Evolutionary conservation across 2,329 filamentous ascomycete genomes (phyloP).

Genomic region (Huntiella omanensis): DNA sequence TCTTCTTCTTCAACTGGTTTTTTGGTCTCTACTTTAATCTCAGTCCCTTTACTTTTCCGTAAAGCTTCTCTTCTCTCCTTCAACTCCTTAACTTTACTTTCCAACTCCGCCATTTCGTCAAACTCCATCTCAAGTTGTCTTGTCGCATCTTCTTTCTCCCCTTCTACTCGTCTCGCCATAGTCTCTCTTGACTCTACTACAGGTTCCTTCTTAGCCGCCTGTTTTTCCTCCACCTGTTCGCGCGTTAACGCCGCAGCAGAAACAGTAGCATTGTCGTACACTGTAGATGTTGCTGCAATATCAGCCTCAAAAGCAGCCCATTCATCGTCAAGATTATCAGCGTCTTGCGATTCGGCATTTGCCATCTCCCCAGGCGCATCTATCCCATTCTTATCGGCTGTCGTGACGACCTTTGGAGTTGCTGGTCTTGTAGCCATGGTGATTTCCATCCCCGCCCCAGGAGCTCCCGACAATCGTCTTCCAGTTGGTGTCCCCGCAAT

Average conservation of each 20-base stretch:
- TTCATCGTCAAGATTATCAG: constrained; percentile 48
- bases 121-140: constrained; percentile 59
- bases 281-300: constrained; percentile 32
- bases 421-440: constrained; percentile 45
- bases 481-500: too few relatives aligned
- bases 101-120: constrained; percentile 65
- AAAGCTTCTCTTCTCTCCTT: background rate
- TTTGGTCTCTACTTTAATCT: constrained; percentile 18
- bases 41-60: constrained; percentile 12
- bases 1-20: constrained; percentile 25
- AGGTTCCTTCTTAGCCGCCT: constrained; percentile 30
- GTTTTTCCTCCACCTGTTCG: constrained; percentile 39
- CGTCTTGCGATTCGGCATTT: constrained; percentile 5
- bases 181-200: constrained; percentile 20
- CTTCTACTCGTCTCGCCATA: constrained; percentile 26
- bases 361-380: background rate
- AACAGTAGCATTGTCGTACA: constrained; percentile 35
- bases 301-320: constrained; percentile 81
- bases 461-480: constrained; percentile 34
- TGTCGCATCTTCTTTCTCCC: constrained; percentile 58
- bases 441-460: constrained; percentile 37
- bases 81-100: constrained; percentile 40
- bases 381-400: constrained; percentile 3
- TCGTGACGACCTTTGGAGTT: constrained; percentile 22
- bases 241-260: constrained; percentile 49